Percentiles rank a stretch among this genome's conserved stretches.
These are phyloP conservation scores for Picea abies DNA, from an alignment of 83 land plant species.

Conservation along the genomic window DNA sequence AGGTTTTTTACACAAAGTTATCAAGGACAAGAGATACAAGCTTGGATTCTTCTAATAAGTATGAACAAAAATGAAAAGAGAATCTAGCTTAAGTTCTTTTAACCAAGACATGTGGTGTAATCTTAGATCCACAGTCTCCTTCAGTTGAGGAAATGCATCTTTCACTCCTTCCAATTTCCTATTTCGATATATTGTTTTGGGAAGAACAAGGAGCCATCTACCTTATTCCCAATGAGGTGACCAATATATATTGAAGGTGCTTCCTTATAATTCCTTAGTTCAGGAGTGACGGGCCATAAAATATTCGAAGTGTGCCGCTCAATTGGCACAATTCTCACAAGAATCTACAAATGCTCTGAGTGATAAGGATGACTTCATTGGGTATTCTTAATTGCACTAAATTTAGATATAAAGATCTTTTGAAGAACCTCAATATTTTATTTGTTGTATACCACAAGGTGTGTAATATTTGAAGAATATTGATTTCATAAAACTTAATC, in stretches of 20 bases:
- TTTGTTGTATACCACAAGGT: constrained; percentile 84
- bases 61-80: too few relatives aligned
- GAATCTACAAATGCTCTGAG: constrained; percentile 81
- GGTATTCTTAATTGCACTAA: constrained; percentile 63
- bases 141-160: too few relatives aligned
- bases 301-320: constrained; percentile 69
- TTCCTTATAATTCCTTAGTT: constrained; percentile 68
- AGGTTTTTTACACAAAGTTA: too few relatives aligned
- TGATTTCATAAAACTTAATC: constrained; percentile 73
- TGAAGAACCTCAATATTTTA: constrained; percentile 71
- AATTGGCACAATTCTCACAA: constrained; percentile 82
- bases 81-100: too few relatives aligned
- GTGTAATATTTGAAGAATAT: constrained; percentile 94
- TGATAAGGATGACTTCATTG: constrained; percentile 58
- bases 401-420: constrained; percentile 57
- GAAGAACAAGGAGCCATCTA: constrained; percentile 87
- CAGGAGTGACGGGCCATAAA: constrained; percentile 80
- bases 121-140: too few relatives aligned
- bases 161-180: too few relatives aligned
- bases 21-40: too few relatives aligned
- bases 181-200: background rate
- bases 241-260: constrained; percentile 85
- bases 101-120: too few relatives aligned
- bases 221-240: constrained; percentile 96
- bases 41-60: too few relatives aligned